Conservation (phyloP, 495 filamentous ascomycete genomes). For the Penicillium robsamsonii region DNA sequence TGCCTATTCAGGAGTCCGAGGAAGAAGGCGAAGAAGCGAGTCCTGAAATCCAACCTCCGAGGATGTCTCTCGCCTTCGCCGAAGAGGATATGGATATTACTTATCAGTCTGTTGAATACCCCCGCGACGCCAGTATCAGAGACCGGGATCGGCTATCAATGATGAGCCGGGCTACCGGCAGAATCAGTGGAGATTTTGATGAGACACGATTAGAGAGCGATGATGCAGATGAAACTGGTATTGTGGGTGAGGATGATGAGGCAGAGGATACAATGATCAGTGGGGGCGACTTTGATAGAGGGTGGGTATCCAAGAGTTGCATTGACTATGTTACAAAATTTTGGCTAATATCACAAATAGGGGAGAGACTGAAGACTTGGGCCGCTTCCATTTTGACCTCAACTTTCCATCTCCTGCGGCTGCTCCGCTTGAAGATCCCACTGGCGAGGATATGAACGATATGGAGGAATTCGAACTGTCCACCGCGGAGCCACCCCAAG, state of each 20-base stretch:
- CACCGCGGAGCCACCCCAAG: slow-evolving; percentile 28
- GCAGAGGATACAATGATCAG: slow-evolving; percentile 33
- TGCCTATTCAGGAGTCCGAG: slow-evolving; percentile 59
- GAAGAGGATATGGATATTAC: slow-evolving; percentile 70
- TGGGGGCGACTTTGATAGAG: slow-evolving; percentile 41
- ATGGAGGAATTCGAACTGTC: slow-evolving; percentile 42
- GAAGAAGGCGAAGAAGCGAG: slow-evolving; percentile 50
- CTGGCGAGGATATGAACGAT: slow-evolving; percentile 32
- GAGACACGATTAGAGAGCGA: slow-evolving; percentile 50
- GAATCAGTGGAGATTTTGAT: slow-evolving; percentile 64
- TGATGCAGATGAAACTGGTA: slow-evolving; percentile 42
- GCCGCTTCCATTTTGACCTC: slow-evolving; percentile 44
- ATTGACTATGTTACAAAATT: slow-evolving; percentile 13
- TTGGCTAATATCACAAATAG: slow-evolving; percentile 37
- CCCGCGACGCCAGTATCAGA: slow-evolving; percentile 57
- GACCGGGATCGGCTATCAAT: slow-evolving; percentile 45
- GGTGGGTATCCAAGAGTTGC: slow-evolving; percentile 30
- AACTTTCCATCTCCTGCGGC: slow-evolving; percentile 43
- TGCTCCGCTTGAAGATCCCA: slow-evolving; percentile 29
- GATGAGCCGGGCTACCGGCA: slow-evolving; percentile 54
- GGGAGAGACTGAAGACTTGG: slow-evolving; percentile 47
- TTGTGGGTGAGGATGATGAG: slow-evolving; percentile 38
- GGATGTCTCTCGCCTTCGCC: slow-evolving; percentile 59
- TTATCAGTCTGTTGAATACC: slow-evolving; percentile 65
- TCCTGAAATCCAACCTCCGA: slow-evolving; percentile 57